Evolutionary conservation across 352 stramenopile species (phyloP).

Genomic region (Phytophthora aleatoria): DNA sequence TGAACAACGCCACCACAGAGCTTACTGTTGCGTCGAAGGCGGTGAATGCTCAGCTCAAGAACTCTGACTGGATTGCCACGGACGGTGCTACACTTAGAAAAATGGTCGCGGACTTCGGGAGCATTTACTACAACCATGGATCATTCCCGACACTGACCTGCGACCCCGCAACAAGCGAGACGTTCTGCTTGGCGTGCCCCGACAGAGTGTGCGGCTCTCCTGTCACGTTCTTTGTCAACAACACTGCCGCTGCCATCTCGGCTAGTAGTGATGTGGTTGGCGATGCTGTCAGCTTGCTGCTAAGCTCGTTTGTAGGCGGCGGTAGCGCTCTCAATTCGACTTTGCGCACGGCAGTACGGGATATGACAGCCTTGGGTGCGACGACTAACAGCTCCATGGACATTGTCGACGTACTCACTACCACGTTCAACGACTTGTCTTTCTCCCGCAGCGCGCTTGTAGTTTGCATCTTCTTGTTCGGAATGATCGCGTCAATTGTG

Average conservation of each 20-base stretch:
- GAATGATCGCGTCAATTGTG: constrained; percentile 65
- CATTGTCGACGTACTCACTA: constrained; percentile 60
- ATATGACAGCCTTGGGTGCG: constrained; percentile 55
- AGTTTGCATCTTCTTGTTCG: constrained; percentile 81
- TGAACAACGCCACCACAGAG: constrained; percentile 48
- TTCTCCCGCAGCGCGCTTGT: constrained; percentile 77
- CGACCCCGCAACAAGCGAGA: constrained; percentile 34
- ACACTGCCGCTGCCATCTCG: constrained; percentile 21
- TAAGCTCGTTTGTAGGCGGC: constrained; percentile 51
- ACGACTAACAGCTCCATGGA: constrained; percentile 63
- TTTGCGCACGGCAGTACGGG: constrained; percentile 47
- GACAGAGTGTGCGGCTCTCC: constrained; percentile 56
- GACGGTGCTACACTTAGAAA: constrained; percentile 54
- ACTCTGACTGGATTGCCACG: constrained; percentile 54
- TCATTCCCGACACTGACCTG: constrained; percentile 60
- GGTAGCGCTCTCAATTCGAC: constrained; percentile 44
- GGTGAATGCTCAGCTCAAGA: constrained; percentile 45
- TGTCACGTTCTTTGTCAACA: constrained; percentile 49
- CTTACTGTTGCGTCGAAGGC: constrained; percentile 47
- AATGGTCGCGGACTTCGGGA: constrained; percentile 65
- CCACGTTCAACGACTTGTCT: constrained; percentile 78
- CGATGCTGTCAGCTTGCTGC: constrained; percentile 41
- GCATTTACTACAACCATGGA: constrained; percentile 60
- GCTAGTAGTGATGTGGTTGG: constrained; percentile 29
- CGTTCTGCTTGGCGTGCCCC: constrained; percentile 61